Percentiles rank a stretch among this genome's conserved stretches.
These are phyloP conservation scores for Phaseolus coccineus DNA, from an alignment of 331 rosid species.

Conservation along the genomic window DNA sequence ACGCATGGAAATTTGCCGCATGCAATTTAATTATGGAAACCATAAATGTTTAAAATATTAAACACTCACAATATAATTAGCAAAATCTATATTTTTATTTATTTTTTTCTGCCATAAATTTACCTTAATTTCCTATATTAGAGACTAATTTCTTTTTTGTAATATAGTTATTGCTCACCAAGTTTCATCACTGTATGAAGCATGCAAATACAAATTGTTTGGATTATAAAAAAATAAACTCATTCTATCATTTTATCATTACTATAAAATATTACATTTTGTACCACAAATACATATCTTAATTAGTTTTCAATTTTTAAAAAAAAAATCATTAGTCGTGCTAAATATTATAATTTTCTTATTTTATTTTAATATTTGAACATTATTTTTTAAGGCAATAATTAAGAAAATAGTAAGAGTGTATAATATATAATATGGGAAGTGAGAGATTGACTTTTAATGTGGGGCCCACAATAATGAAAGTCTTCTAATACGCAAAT, in stretches of 20 bases:
- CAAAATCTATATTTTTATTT: background rate
- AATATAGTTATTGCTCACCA: too few relatives aligned
- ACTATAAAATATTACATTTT: too few relatives aligned
- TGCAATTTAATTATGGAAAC: background rate
- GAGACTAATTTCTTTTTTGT: too few relatives aligned
- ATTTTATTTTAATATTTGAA: background rate
- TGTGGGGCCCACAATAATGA: constrained; percentile 13
- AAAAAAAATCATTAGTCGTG: too few relatives aligned
- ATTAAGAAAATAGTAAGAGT: background rate
- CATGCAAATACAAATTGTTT: too few relatives aligned
- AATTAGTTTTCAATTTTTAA: too few relatives aligned
- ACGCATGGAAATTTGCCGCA: background rate
- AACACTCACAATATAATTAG: background rate
- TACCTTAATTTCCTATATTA: too few relatives aligned
- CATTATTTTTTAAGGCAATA: background rate
- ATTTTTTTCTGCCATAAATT: too few relatives aligned
- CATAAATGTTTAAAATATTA: background rate
- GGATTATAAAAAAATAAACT: too few relatives aligned
- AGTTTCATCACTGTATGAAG: too few relatives aligned
- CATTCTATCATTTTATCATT: too few relatives aligned
- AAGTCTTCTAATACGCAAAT: background rate
- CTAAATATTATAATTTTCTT: background rate
- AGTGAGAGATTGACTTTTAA: constrained; percentile 44
- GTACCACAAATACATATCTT: too few relatives aligned
- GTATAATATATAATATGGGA: background rate